phyloP scores from a whole-genome alignment of 345 rosid genomes.

The Clausena lansium region DNA sequence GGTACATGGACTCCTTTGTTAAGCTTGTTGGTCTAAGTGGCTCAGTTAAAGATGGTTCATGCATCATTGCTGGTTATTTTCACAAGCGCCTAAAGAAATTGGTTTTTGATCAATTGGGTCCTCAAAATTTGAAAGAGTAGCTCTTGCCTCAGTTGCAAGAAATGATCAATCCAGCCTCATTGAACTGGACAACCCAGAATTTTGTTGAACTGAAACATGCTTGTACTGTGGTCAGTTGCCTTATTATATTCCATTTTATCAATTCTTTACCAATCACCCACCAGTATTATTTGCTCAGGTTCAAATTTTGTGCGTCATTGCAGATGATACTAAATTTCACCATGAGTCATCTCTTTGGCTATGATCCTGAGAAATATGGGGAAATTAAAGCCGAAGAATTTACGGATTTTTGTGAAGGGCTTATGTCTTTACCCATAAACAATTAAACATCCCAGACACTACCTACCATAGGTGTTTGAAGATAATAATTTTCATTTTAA shows the following conservation, averaged over 20 bases:
- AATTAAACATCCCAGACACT: constrained; percentile 30
- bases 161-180: not conserved
- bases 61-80: not conserved
- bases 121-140: constrained; percentile 6
- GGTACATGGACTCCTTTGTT: constrained; percentile 22
- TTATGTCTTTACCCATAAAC: constrained; percentile 32
- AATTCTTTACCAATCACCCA: no score
- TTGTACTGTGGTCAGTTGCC: constrained; percentile 1
- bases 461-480: constrained; percentile 22
- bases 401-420: constrained; percentile 20
- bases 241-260: not conserved
- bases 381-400: constrained; percentile 19
- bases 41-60: not conserved
- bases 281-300: no score
- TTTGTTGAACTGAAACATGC: constrained; percentile 15
- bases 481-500: constrained; percentile 4
- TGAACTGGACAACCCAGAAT: not conserved
- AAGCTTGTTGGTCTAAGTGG: constrained; percentile 9
- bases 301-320: no score
- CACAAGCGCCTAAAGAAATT: constrained; percentile 8
- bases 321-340: constrained; percentile 29
- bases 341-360: constrained; percentile 16
- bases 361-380: constrained; percentile 15
- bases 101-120: not conserved
- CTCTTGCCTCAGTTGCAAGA: constrained; percentile 2